These are phyloP conservation scores for Solanum aculeatissimum DNA, from an alignment of 305 asterid species.

Conservation along the genomic window DNA sequence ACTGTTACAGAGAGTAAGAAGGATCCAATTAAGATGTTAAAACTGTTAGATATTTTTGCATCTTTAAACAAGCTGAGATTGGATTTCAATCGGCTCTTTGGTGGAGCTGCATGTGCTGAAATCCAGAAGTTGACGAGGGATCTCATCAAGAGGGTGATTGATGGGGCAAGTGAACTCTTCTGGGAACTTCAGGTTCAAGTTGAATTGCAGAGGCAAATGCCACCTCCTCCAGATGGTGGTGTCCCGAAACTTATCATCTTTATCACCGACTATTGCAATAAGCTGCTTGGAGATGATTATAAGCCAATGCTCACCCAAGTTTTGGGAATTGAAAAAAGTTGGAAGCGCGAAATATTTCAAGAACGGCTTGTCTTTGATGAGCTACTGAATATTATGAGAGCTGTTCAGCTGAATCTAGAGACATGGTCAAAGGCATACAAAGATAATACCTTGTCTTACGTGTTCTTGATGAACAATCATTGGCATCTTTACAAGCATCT, in stretches of 20 bases:
- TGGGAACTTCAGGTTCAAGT: conserved; percentile 90
- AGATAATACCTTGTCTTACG: conserved; percentile 30
- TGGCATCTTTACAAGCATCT: conserved; percentile 66
- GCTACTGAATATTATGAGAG: conserved; percentile 51
- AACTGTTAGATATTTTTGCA: conserved; percentile 71
- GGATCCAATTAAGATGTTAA: conserved; percentile 77
- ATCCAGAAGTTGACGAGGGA: conserved; percentile 78
- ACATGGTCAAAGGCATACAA: conserved; percentile 71
- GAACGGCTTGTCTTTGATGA: conserved; percentile 57
- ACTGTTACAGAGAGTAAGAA: conserved; percentile 84
- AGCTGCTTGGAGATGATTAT: conserved; percentile 76
- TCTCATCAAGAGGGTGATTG: conserved; percentile 68
- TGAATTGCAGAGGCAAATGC: conserved; percentile 71
- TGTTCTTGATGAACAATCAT: conserved; percentile 84
- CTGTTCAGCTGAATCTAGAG: conserved; percentile 65
- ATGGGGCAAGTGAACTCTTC: conserved; percentile 83
- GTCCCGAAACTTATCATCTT: conserved; percentile 73
- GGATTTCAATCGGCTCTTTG: conserved; percentile 83
- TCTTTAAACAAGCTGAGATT: conserved; percentile 66
- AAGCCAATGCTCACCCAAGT: conserved; percentile 69
- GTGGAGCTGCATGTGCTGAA: conserved; percentile 83
- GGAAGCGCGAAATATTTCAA: conserved; percentile 77
- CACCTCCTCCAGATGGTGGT: conserved; percentile 77
- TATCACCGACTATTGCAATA: conserved; percentile 75
- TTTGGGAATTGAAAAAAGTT: conserved; percentile 70